These are phyloP conservation scores for Papilionanthe hybrid DNA, from an alignment of 116 monocot species.

Conservation along the genomic window DNA sequence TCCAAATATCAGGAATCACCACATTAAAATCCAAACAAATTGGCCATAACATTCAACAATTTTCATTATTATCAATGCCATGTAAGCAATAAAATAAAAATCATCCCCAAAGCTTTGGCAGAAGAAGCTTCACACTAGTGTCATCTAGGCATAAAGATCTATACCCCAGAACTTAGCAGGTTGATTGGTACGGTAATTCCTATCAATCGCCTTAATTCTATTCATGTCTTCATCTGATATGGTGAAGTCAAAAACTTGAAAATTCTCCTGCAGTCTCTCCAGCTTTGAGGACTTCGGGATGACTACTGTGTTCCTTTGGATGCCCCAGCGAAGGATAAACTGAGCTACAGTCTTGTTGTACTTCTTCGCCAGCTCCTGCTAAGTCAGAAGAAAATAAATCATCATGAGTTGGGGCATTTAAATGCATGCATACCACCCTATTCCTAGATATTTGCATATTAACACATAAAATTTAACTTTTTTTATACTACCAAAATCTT, in stretches of 20 bases:
- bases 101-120: not conserved
- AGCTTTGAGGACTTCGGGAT: constrained; percentile 83
- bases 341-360: constrained; percentile 75
- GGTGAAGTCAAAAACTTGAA: constrained; percentile 65
- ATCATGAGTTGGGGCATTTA: not conserved
- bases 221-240: constrained; percentile 85
- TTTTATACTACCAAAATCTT: too few species aligned
- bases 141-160: constrained; percentile 68
- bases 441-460: too few species aligned
- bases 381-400: not conserved
- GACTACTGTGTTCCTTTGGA: constrained; percentile 77
- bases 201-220: constrained; percentile 59
- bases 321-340: constrained; percentile 73
- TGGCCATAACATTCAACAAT: too few species aligned
- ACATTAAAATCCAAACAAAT: too few species aligned
- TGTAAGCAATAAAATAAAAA: not conserved
- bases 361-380: constrained; percentile 68
- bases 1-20: too few species aligned
- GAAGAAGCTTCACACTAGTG: not conserved
- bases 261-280: constrained; percentile 74
- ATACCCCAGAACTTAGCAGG: constrained; percentile 90
- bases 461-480: too few species aligned
- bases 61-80: not conserved
- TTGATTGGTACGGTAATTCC: constrained; percentile 80
- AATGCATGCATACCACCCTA: too few species aligned